Evolutionary conservation across 169 alveolate genomes (phyloP), one percentile per base, ranked within the genome.

Genomic region (Cryptosporidium parvum): DNA sequence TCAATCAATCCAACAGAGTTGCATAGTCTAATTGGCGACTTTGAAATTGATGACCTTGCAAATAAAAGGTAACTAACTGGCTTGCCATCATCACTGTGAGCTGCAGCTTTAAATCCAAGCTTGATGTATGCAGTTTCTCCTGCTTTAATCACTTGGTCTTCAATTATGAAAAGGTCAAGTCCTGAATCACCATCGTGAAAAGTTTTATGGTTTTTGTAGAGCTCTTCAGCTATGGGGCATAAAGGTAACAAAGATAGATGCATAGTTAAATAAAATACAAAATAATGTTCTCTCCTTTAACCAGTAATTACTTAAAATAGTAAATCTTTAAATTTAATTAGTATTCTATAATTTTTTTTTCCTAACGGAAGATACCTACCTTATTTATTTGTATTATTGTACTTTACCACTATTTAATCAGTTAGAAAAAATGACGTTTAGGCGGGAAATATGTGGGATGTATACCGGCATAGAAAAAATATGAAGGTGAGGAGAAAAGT

Each of bases 151-250:
- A 94, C 93, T 52, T 86, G 94, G 70, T 96, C 97, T 58, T 96
- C 95, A 31, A 92, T 72, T 61, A 96, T 91, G 93, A 96, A 96
- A 29, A 96, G 84, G 85, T 96, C 98, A 26, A 96, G 89, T 14
- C 98, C 98, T 59, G 96, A 93, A 85, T 96, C 98, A 29, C 98
- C 98, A 21, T 87, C 96, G 84, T 96, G 96, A 68, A 91, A 92
- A 44, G 96, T 92, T 26, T 91, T 94, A 84, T 96, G 97, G 58
- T 75, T 86, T 51, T 58, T 86, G 91, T 94, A 94, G 65, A 94
- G 68, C 53, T 85, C 93, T 70, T 70, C 75, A 68, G 91, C 94
- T 23, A 73, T 93, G 52, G 92, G 93, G 58, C 58, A 70, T 37
- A 89, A 70, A 37, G 89, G 89, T 23, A 80, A 48, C 56, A 80